Evolutionary conservation across 2,329 filamentous ascomycete genomes (phyloP), one percentile per base, ranked within the genome.

Genomic region (Fusarium miscanthi): DNA sequence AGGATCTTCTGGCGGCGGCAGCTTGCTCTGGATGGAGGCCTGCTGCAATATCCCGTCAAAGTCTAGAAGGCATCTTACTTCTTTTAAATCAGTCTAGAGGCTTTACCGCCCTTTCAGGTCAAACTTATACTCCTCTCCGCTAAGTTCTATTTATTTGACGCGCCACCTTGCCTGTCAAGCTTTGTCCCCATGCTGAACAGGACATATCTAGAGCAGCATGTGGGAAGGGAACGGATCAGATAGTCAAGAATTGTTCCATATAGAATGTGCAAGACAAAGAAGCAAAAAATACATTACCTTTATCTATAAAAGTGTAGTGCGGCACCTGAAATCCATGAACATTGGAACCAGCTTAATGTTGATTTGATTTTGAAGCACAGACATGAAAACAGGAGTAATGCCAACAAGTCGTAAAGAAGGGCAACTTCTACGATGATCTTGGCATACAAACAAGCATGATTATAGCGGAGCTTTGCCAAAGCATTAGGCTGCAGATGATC

Each of bases 1-100:
- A 49, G 23, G n/a, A 19, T 35, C 25, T 33, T 25, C 23, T 31
- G n/a, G 33, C 13, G 31, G 35, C 57, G 40, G 64, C 30, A 69
- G 13, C 45, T 14, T 58, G 45, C 64, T 69, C 49, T n/a, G 38
- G 30, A 69, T 48, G 57, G 51, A 52, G 38, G 21, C 58, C 30
- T 52, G 10, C 56, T 68, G 56, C 37, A 68, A 40, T 30, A 41
- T 63, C 25, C 45, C 64, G 53, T 13, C 16, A 63, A 35, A 35
- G 14, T 23, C 30, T 46, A 37, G 31, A 41, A 23, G 25, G 27
- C n/a, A 53, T 17, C 8, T 5, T 19, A 21, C 27, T 42, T 45
- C 17, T 69, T 52, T 52, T 11, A 14, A 13, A 6, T 14, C 30
- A 6, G 45, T 53, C 33, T 48, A 42, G 40, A 48, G 48, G 40